phyloP scores from a whole-genome alignment of 1,139 yeast genomes.

The Lodderomyces orthopsilosis region DNA sequence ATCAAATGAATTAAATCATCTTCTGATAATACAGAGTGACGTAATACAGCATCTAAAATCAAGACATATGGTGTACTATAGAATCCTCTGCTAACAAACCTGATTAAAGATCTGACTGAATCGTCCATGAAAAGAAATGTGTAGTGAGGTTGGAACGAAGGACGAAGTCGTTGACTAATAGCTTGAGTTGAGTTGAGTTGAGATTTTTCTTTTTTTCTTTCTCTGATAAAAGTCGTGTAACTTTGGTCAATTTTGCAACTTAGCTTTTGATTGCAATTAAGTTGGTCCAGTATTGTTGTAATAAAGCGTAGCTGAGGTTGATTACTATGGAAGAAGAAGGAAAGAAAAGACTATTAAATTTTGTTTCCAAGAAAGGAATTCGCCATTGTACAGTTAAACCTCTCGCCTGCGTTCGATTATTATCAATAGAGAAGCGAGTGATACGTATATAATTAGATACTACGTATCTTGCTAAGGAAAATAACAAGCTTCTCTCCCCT shows the following conservation, averaged over 20 bases:
- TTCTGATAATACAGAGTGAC: slow-evolving; percentile 91
- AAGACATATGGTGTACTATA: slow-evolving; percentile 82
- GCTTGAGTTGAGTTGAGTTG: neutral
- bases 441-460: no score
- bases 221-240: neutral
- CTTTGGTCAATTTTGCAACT: neutral
- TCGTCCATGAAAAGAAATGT: slow-evolving; percentile 32
- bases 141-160: neutral
- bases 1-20: slow-evolving; percentile 81
- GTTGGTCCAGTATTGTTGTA: no score
- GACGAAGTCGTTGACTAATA: neutral
- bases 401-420: no score
- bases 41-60: slow-evolving; percentile 82
- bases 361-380: no score
- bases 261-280: no score
- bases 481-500: no score
- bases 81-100: slow-evolving; percentile 81
- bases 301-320: no score
- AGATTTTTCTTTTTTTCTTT: neutral
- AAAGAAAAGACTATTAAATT: no score
- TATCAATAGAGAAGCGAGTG: no score
- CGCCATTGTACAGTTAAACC: no score
- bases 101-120: slow-evolving; percentile 37
- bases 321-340: no score
- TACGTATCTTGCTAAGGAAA: no score